Base-by-base conservation (phyloP, 1,284 basidiomycete species). In the Tilletia horrida region DNA sequence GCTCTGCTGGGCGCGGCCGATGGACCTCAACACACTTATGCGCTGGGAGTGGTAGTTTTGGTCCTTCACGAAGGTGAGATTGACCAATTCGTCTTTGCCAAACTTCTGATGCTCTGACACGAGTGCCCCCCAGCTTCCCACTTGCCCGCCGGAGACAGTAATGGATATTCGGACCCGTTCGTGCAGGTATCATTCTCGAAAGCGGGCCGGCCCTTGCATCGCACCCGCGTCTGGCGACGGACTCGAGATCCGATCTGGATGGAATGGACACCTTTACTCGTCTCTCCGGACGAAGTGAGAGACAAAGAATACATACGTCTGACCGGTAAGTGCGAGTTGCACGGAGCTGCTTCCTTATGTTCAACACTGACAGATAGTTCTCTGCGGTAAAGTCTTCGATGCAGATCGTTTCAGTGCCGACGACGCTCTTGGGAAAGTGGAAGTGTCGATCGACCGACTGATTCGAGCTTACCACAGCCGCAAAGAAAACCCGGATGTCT, bases 331-430 rank as follows among this genome's bases (percentile, higher is more conserved):
- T 27, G 52, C 9, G 1, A 9, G 23, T 40, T 9, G 23, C 62
- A 25, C n/a, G 9, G 35, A 7, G 21, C 9, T 18, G 27, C 62
- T 6, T 9, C 4, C 35, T 40, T 11, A 40, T 4, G 4, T 11
- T 40, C 4, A 4, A 6, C 35, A 42, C 14, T 16, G 11, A 29
- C 23, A 25, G 23, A 23, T 63, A 6, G 18, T 18, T 35, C 4
- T 21, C 25, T 48, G 42, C 25, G 9, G 8, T 21, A 73, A 71
- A 3, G 73, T 78, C 27, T 77, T 74, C 48, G 76, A 78, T 61
- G 76, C 78, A 29, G 78, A 80, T 42, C 75, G 78, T 25, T 80
- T 80, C 70, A 76, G 73, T n/a, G 73, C 73, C 3, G 78, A 80
- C 48, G 78, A 80, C 52, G 73, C 75, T n/a, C 70, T 79, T 0